Evolutionary conservation across 768 basidiomycete species (phyloP), one percentile per base, ranked within the genome.

Genomic region (Pleurotus djamor): DNA sequence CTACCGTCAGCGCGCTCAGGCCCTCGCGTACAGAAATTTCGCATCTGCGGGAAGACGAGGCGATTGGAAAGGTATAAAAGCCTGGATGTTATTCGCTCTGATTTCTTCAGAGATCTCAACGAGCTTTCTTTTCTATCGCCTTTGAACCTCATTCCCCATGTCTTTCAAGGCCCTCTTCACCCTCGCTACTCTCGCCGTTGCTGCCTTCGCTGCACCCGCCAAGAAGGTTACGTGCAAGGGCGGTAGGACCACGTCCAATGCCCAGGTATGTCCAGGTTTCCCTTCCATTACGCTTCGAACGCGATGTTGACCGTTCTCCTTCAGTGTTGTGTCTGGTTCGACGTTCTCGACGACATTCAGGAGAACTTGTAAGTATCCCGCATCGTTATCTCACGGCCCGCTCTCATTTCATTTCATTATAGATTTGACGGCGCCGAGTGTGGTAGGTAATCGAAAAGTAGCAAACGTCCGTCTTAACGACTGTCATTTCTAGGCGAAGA

Each of bases 141-240:
- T 36, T 12, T 17, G 10, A 47, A 47, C 9, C 41, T 12, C n/a
- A 47, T 16, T 17, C 12, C 12, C 9, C 54, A 56, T 56, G 54
- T 56, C 54, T 44, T 56, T 56, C 54, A 56, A 56, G 41, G 32
- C 41, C 41, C 54, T 56, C 14, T 34, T 58, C 9, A 38, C 37
- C 9, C 57, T 59, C 49, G 44, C 51, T 35, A 17, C 51, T 35
- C 48, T 59, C 28, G 57, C 57, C 9, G 57, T 52, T n/a, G 32
- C 57, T 28, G 61, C 67, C 84, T 85, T 65, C 78, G 84, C 64
- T 83, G 83, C 76, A 84, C 86, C 12, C 68, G 78, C 7, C 69
- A 76, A 43, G 76, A 60, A 52, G n/a, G 61, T 60, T 10, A 59
- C 57, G 9, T 69, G 68, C 58, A 64, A 61, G 58, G 57, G 61